phyloP scores from a whole-genome alignment of 2,329 filamentous ascomycete species.

The Colletotrichum lini region DNA sequence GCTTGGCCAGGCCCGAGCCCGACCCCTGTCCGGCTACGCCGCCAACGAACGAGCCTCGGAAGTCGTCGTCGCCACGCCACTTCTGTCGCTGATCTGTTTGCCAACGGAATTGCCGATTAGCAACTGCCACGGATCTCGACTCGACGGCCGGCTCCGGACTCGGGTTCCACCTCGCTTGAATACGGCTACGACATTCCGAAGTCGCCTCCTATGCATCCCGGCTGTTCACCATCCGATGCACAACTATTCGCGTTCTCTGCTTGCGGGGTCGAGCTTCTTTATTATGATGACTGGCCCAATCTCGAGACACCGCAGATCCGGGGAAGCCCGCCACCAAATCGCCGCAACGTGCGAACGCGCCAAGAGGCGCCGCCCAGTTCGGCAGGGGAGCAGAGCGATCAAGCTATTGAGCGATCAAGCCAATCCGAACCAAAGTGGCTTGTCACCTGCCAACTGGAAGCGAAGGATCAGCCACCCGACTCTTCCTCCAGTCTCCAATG shows the following conservation, averaged over 20 bases:
- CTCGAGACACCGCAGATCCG: conserved; percentile 27
- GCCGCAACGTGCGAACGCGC: conserved; percentile 13
- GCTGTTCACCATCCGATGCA: conserved; percentile 3
- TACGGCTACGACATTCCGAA: neutral
- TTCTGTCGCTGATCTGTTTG: neutral
- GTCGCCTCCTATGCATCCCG: neutral
- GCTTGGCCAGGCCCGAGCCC: conserved; percentile 9
- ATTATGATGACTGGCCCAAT: conserved; percentile 4
- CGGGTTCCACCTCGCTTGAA: neutral
- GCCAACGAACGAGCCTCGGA: conserved; percentile 31
- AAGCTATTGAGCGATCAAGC: conserved; percentile 26
- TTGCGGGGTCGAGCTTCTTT: conserved; percentile 22
- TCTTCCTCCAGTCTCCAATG: conserved; percentile 7
- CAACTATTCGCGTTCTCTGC: neutral
- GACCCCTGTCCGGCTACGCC: conserved; percentile 31
- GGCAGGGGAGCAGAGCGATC: neutral
- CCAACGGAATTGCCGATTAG: neutral
- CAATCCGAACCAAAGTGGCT: conserved; percentile 14
- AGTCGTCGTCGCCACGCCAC: conserved; percentile 4
- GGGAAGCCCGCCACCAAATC: conserved; percentile 23
- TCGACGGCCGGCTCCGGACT: conserved; percentile 1
- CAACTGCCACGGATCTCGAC: neutral
- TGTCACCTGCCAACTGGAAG: conserved; percentile 31
- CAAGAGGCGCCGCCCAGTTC: neutral
- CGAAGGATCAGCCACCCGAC: conserved; percentile 38